phyloP scores from a whole-genome alignment of 176 grass and related monocot species.

The Coix lacrymajobi region DNA sequence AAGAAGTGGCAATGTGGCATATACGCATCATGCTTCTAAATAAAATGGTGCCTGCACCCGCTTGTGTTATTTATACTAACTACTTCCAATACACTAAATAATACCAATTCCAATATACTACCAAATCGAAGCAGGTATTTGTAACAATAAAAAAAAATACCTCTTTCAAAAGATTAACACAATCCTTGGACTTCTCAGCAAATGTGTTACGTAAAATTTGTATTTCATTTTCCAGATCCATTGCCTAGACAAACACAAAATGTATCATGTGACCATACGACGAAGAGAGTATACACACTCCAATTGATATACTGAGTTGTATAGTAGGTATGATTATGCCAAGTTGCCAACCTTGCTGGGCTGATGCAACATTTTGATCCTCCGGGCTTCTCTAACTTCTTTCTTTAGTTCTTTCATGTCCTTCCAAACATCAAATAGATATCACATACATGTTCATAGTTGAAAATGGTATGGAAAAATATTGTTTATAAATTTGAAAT shows the following conservation, averaged over 20 bases:
- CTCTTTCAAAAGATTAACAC: slow-evolving; percentile 82
- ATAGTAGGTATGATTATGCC: not conserved
- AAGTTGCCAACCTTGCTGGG: slow-evolving; percentile 79
- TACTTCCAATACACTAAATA: not conserved
- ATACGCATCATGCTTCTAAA: not conserved
- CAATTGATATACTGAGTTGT: not conserved
- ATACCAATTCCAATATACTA: not conserved
- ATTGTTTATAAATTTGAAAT: not conserved
- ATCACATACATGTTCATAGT: slow-evolving; percentile 6
- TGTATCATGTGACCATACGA: not conserved
- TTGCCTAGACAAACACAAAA: slow-evolving; percentile 49
- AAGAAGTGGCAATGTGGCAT: not conserved
- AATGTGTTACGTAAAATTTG: slow-evolving; percentile 54
- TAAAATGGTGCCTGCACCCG: not conserved
- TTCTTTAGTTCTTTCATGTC: slow-evolving; percentile 64
- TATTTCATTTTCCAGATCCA: slow-evolving; percentile 90
- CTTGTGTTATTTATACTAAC: not conserved
- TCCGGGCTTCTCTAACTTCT: slow-evolving; percentile 77
- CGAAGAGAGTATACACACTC: not conserved
- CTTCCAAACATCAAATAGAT: slow-evolving; percentile 40
- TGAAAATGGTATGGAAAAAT: not conserved
- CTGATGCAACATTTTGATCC: slow-evolving; percentile 95
- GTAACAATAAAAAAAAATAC: slow-evolving; percentile 30
- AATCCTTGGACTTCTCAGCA: slow-evolving; percentile 52
- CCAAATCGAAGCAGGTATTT: not conserved